Conservation (phyloP, 2,329 filamentous ascomycete genomes). For the Microascus cirrosus region DNA sequence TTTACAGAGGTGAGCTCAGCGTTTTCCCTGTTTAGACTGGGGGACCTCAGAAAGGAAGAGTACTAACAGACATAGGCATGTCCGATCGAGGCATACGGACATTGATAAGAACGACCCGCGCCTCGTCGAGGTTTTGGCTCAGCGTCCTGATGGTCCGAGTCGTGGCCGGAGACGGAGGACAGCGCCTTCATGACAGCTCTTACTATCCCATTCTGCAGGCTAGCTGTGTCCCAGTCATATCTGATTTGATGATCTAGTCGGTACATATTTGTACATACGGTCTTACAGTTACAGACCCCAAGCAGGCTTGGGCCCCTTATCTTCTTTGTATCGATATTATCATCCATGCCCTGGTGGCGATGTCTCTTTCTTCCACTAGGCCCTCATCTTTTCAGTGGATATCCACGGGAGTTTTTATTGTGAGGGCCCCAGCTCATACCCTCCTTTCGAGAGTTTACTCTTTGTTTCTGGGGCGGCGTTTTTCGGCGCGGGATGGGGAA, state of each 20-base stretch:
- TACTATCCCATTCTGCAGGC: not conserved
- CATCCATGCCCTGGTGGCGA: not conserved
- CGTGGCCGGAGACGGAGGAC: conserved; percentile 66
- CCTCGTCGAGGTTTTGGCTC: conserved; percentile 73
- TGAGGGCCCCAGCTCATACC: not conserved
- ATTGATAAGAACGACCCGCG: conserved; percentile 78
- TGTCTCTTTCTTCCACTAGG: not conserved
- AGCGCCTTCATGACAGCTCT: conserved; percentile 17
- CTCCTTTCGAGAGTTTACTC: not conserved
- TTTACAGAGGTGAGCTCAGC: conserved; percentile 63
- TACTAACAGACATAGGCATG: conserved; percentile 50
- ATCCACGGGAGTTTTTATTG: not conserved
- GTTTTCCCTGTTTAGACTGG: not conserved
- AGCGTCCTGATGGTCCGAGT: conserved; percentile 73
- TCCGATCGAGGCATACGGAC: conserved; percentile 82
- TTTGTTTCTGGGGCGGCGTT: not conserved
- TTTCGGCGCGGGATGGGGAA: not conserved
- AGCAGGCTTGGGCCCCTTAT: not conserved
- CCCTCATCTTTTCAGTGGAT: not conserved
- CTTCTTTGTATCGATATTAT: conserved; percentile 7
- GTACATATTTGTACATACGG: no score
- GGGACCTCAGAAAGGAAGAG: not conserved
- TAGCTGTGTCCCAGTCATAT: not conserved
- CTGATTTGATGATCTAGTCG: not conserved
- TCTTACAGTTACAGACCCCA: no score